A percentile compares a stretch with the other conserved stretches of the same genome.
phyloP scores from a whole-genome alignment of 306 rosid species.

The Fragaria ananassa region DNA sequence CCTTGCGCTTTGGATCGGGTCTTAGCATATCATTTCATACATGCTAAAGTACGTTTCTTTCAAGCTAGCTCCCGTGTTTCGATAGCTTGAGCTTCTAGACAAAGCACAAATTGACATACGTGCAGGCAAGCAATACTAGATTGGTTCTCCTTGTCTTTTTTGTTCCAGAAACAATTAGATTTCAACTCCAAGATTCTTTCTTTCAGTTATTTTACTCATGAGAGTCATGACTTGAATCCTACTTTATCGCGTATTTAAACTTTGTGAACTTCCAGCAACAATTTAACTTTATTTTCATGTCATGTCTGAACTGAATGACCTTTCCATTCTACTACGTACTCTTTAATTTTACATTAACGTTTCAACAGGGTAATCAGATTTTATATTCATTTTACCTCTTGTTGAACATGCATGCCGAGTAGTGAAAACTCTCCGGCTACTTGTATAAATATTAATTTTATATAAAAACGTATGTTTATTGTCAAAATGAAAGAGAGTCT shows the following conservation, averaged over 20 bases:
- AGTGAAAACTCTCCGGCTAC: not conserved
- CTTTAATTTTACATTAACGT: slow-evolving; percentile 4
- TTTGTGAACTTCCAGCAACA: not conserved
- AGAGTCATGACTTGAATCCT: not conserved
- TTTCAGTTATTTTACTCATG: slow-evolving; percentile 7
- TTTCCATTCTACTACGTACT: not conserved
- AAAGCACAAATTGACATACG: slow-evolving; percentile 7
- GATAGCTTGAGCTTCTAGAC: not conserved
- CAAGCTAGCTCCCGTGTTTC: not conserved
- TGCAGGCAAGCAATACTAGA: not conserved
- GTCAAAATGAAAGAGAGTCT: not conserved
- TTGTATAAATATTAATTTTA: not conserved
- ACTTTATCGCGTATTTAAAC: not conserved
- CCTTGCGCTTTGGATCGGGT: slow-evolving; percentile 3
- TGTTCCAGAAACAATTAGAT: slow-evolving; percentile 1
- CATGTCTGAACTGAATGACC: not conserved
- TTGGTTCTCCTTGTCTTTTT: not conserved
- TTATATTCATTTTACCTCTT: not conserved
- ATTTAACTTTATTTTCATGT: not conserved
- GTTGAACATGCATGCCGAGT: not conserved
- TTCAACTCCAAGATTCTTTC: slow-evolving; percentile 3
- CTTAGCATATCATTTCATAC: not conserved
- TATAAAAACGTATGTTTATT: not conserved
- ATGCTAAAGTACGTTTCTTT: not conserved
- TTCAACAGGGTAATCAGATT: not conserved